Conservation (phyloP, 2,329 filamentous ascomycete species). For the Calcarisporium arbuscula region DNA sequence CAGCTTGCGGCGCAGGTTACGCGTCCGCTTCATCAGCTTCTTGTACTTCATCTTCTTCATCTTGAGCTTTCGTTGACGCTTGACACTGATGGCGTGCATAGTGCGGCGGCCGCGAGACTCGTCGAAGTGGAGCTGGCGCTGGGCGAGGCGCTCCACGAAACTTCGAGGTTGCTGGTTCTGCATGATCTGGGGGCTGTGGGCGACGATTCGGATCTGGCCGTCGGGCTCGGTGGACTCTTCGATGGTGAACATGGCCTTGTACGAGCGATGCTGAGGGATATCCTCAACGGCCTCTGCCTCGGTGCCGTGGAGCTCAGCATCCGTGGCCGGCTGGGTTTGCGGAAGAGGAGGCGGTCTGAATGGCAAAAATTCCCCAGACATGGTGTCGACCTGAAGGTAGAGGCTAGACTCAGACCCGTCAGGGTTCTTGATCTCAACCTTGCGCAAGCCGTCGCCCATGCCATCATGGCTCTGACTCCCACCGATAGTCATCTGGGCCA, state of each 20-base stretch:
- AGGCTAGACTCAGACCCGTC: slow-evolving; percentile 53
- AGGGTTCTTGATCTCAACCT: slow-evolving; percentile 47
- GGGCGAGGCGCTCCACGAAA: slow-evolving; percentile 66
- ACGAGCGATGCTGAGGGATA: slow-evolving; percentile 45
- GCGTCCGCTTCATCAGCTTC: slow-evolving; percentile 93
- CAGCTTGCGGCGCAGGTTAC: slow-evolving; percentile 80
- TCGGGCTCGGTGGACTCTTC: slow-evolving; percentile 57
- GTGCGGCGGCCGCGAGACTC: slow-evolving; percentile 43
- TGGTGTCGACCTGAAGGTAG: slow-evolving; percentile 60
- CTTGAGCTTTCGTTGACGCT: slow-evolving; percentile 86
- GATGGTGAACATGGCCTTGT: slow-evolving; percentile 60
- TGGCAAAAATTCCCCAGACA: slow-evolving; percentile 66
- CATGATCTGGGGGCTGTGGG: slow-evolving; percentile 53
- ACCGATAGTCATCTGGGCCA: slow-evolving; percentile 45
- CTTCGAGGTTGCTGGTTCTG: slow-evolving; percentile 42
- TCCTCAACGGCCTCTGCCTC: slow-evolving; percentile 27
- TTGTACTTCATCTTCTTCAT: slow-evolving; percentile 99
- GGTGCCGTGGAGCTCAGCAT: slow-evolving; percentile 29
- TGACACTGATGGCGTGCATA: slow-evolving; percentile 85
- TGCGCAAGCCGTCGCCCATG: slow-evolving; percentile 40
- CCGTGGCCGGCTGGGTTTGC: slow-evolving; percentile 50
- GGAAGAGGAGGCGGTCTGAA: slow-evolving; percentile 84
- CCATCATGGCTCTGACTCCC: slow-evolving; percentile 34
- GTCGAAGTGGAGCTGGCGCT: slow-evolving; percentile 55
- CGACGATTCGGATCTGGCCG: slow-evolving; percentile 54